Evolutionary conservation across 768 basidiomycete species (phyloP), one percentile per base, ranked within the genome.

Genomic region (Hortiboletus campestris): DNA sequence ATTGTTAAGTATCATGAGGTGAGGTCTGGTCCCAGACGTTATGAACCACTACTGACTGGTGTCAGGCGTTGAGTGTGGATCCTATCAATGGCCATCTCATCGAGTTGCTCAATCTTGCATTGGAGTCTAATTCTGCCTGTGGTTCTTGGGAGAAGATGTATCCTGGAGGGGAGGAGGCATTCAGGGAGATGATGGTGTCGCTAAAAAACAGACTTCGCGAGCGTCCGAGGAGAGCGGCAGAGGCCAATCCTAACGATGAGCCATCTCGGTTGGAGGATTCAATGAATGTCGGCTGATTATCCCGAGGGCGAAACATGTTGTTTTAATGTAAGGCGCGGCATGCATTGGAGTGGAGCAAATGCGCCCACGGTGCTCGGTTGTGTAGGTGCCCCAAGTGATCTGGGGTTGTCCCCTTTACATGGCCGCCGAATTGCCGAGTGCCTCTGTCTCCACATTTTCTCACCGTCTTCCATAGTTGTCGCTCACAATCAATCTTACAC

Each of bases 1-100:
- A 94, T 99, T 61, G 74, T 92, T 36, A 87, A 86, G 57, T 98
- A 97, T 62, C 97, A 99, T 67, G 91, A 95, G 77, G 95, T 94
- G 51, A 38, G 84, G 55, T 34, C 40, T 41, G 20, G 44, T 36
- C 14, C 16, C 12, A 32, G 36, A 8, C n/a, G 16, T 54, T 34
- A 13, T 41, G 13, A 41, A 51, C 40, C 39, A 38, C 29, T 39
- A 42, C 52, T 57, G 54, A 57, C 31, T 2, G 16, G 10, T 36
- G 28, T 10, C 44, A 90, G 87, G 85, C 90, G 0, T 73, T 94
- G 47, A 88, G 88, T 63, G 77, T 93, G 58, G 88, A 92, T 64
- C 91, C 90, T 10, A 86, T 91, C 55, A 93, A 94, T 62, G 78
- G 84, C 5, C 86, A 91, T 67, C 78, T 90, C 31, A 79, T 92